Evolutionary conservation across 352 stramenopile species (phyloP), one percentile per base, ranked within the genome.

Genomic region (Peronosclerospora sorghi): DNA sequence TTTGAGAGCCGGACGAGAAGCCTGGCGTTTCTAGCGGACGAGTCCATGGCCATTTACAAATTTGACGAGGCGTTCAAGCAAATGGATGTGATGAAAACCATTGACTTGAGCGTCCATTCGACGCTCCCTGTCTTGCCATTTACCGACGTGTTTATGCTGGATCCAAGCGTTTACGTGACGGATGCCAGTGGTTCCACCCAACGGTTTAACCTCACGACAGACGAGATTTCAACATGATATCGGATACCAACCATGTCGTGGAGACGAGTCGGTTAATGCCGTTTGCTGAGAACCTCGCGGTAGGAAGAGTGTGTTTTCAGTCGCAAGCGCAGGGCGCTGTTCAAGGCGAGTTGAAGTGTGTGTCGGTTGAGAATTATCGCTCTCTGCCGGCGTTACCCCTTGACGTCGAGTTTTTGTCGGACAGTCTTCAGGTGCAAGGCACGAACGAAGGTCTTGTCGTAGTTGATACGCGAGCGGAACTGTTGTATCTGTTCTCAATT

Each of bases 331-430:
- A 50, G 34, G 54, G 40, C 2, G n/a, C 39, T 4, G 62, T 59
- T 20, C 10, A 44, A 12, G 57, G 45, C 1, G 29, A 45, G 34
- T 15, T 79, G 0, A 20, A 54, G 8, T 57, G 51, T 4, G 46
- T 63, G 44, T 63, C 54, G 36, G 47, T 59, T 34, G 57, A 76
- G 29, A 54, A 81, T 18, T 32, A 65, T 34, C 59, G 65, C 8
- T 35, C 45, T 5, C 40, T 79, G 9, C 67, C 67, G 12, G 40
- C 45, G 13, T 34, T 59, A 32, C 15, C 44, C 38, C 37, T 68
- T 24, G 53, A 41, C 36, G 20, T 62, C 27, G 61, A 35, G 27
- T 68, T 56, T 21, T 20, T 56, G 15, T 64, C 48, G 2, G 41
- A 45, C 45, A 53, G 27, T 48, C 26, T 73, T 4, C 48, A 43